phyloP scores from a whole-genome alignment of 805 yeast genomes.

The Lipomyces kockii region DNA sequence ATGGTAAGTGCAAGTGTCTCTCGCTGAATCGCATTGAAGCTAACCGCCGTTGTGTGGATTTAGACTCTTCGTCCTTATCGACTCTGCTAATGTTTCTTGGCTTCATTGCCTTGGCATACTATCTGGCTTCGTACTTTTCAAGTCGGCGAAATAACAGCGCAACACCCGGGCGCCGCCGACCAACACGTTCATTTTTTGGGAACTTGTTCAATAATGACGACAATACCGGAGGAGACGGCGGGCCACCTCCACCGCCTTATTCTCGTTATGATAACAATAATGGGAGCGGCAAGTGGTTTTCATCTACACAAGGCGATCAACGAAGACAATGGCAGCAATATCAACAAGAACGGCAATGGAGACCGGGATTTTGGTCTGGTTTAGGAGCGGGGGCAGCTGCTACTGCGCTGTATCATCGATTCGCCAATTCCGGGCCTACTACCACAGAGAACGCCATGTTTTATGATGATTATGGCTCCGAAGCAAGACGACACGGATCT shows the following conservation, averaged over 20 bases:
- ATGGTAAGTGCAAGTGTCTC: background rate
- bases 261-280: conserved; percentile 13
- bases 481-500: background rate
- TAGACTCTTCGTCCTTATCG: conserved; percentile 1
- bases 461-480: conserved; percentile 7
- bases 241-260: conserved; percentile 34
- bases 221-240: conserved; percentile 6
- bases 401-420: conserved; percentile 15
- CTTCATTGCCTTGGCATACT: background rate
- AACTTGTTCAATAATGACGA: conserved; percentile 3
- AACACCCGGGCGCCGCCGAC: background rate
- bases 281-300: conserved; percentile 24
- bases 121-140: background rate
- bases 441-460: conserved; percentile 9
- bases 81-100: conserved; percentile 2
- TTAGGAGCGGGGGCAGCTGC: conserved; percentile 32
- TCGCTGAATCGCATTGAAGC: background rate
- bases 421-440: conserved; percentile 7
- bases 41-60: background rate
- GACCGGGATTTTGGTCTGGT: conserved; percentile 36
- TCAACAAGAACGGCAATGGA: conserved; percentile 22
- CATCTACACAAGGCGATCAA: conserved; percentile 19
- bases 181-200: conserved; percentile 4
- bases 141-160: background rate
- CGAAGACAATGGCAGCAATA: conserved; percentile 19